phyloP scores from a whole-genome alignment of 2,329 filamentous ascomycete genomes.

The Colletotrichum orchidophilum region DNA sequence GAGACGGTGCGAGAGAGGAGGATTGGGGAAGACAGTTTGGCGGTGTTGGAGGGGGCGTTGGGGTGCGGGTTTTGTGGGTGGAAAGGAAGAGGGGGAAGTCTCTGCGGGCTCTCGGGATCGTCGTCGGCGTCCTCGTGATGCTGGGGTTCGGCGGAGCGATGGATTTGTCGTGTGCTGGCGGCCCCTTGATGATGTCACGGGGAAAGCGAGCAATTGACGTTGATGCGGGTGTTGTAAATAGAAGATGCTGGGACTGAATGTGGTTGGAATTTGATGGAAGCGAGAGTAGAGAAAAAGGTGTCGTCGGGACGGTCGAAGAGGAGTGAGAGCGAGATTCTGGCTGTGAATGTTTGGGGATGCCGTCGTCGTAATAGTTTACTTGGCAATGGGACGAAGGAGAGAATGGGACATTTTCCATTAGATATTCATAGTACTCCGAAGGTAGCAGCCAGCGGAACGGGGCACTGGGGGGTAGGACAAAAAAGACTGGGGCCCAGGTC shows the following conservation, averaged over 20 bases:
- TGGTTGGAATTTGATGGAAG: conserved; percentile 21
- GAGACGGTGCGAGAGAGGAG: conserved; percentile 90
- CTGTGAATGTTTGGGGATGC: conserved; percentile 28
- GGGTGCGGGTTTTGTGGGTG: conserved; percentile 39
- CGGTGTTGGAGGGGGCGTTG: conserved; percentile 70
- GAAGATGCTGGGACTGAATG: conserved; percentile 5
- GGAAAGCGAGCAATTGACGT: conserved; percentile 17
- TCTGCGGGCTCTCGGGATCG: conserved; percentile 21
- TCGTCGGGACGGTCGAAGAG: conserved; percentile 22
- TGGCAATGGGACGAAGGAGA: conserved; percentile 33
- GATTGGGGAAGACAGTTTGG: conserved; percentile 94
- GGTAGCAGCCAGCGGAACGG: conserved; percentile 9
- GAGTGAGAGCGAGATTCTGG: conserved; percentile 2
- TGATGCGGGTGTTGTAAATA: conserved; percentile 1
- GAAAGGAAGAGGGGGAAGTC: conserved; percentile 9
- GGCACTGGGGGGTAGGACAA: conserved; percentile 12
- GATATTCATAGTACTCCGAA: conserved; percentile 32
- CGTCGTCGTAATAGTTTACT: conserved; percentile 33
- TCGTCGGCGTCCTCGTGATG: conserved; percentile 22
- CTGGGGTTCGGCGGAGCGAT: conserved; percentile 13
- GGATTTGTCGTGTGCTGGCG: conserved; percentile 5
- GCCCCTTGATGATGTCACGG: conserved; percentile 34
- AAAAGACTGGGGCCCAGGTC: conserved; percentile 13
- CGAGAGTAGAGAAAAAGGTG: conserved; percentile 25
- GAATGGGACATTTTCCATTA: conserved; percentile 25